Percentiles rank a stretch among this genome's conserved stretches.
Conservation (phyloP, 2,329 filamentous ascomycete genomes). For the Botrytis aclada region DNA sequence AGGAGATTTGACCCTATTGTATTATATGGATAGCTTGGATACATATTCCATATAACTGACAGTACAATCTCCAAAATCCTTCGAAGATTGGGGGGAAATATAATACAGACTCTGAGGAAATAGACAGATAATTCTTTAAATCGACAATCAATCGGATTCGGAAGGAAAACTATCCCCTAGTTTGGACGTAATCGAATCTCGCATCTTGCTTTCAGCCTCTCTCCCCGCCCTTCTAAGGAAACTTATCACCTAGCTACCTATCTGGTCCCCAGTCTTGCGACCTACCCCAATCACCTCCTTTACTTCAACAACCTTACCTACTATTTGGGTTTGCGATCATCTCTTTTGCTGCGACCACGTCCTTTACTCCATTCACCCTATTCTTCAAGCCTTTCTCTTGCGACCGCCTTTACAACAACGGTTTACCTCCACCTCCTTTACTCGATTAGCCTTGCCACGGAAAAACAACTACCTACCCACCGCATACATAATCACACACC, state of each 20-base stretch:
- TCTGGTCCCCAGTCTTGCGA: neutral
- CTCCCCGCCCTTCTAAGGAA: slow-evolving; percentile 6
- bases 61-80: neutral
- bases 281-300: neutral
- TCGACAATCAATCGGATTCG: neutral
- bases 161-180: neutral
- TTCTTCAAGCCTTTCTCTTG: neutral
- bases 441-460: slow-evolving; percentile 5
- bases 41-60: neutral
- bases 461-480: neutral
- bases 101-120: neutral
- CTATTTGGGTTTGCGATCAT: slow-evolving; percentile 3
- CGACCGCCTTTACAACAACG: neutral
- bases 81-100: neutral
- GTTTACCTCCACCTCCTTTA: neutral
- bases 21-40: neutral
- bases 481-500: slow-evolving; percentile 22
- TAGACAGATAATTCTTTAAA: neutral
- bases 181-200: neutral
- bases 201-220: neutral
- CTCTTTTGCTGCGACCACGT: neutral
- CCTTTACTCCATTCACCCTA: neutral
- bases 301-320: neutral
- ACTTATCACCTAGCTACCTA: slow-evolving; percentile 7
- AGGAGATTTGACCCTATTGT: slow-evolving; percentile 5